Evolutionary conservation across 495 filamentous ascomycete genomes (phyloP).

Genomic region (Xanthoparmelia taractica): DNA sequence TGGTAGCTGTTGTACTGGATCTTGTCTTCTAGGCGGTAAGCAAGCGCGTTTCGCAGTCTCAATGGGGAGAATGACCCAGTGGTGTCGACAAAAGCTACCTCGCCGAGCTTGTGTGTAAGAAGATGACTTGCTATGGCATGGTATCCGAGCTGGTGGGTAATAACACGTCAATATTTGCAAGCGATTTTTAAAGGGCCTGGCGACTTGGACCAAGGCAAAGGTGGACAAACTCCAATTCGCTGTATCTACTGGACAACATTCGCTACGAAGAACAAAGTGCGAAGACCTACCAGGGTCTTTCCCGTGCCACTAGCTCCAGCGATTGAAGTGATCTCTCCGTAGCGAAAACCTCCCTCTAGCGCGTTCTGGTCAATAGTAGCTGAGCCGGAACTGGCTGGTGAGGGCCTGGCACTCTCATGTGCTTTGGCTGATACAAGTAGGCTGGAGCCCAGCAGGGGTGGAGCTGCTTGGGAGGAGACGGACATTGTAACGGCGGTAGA

Average conservation of each 20-base stretch:
- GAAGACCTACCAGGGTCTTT: slow-evolving; percentile 21
- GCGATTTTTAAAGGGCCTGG: background rate
- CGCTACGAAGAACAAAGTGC: background rate
- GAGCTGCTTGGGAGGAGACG: slow-evolving; percentile 7
- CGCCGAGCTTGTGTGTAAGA: slow-evolving; percentile 12
- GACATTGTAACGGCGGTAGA: slow-evolving; percentile 5
- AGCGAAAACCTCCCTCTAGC: slow-evolving; percentile 24
- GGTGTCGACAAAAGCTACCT: slow-evolving; percentile 26
- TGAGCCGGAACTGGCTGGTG: slow-evolving; percentile 21
- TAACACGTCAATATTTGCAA: background rate
- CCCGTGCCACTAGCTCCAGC: slow-evolving; percentile 20
- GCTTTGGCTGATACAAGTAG: slow-evolving; percentile 16
- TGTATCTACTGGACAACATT: background rate
- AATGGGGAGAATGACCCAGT: slow-evolving; percentile 24
- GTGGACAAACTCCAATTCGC: background rate
- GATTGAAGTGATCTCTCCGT: slow-evolving; percentile 25
- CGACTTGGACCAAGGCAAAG: background rate
- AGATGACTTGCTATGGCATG: slow-evolving; percentile 25
- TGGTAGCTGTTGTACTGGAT: slow-evolving; percentile 8
- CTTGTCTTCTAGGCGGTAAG: slow-evolving; percentile 17
- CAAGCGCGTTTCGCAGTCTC: slow-evolving; percentile 20
- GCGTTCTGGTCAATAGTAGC: slow-evolving; percentile 18
- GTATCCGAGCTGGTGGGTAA: slow-evolving; percentile 20
- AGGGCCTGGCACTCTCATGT: slow-evolving; percentile 5
- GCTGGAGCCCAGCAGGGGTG: slow-evolving; percentile 10